A percentile compares a stretch with the other conserved stretches of the same genome.
Conservation (phyloP, 2,329 filamentous ascomycete genomes). For the Aspergillus hiratsukae region DNA sequence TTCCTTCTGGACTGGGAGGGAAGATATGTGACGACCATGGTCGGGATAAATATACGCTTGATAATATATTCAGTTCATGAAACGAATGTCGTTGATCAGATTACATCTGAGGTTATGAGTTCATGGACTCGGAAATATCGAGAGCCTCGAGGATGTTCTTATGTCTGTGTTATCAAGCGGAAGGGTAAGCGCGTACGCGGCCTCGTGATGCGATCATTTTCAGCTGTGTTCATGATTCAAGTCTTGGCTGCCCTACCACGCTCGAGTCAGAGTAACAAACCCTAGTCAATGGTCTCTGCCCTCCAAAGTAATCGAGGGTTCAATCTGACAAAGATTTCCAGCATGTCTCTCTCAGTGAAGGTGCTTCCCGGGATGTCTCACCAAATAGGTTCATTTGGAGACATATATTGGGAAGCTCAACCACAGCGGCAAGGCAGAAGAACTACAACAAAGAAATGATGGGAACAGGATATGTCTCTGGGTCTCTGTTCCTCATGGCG, state of each 20-base stretch:
- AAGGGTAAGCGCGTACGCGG: background rate
- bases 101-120: background rate
- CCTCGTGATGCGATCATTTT: background rate
- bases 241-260: background rate
- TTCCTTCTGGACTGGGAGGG: slow-evolving; percentile 7
- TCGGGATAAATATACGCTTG: background rate
- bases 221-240: background rate
- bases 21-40: slow-evolving; percentile 6
- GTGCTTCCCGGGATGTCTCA: background rate
- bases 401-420: background rate
- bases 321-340: background rate
- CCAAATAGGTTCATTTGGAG: background rate
- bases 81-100: background rate
- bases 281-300: background rate
- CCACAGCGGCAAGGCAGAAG: background rate
- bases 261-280: no score
- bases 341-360: background rate
- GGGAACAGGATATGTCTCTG: background rate
- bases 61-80: background rate
- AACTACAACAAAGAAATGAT: background rate
- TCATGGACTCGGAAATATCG: background rate
- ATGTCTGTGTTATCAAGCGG: background rate
- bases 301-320: background rate
- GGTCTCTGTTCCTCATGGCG: background rate
- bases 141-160: background rate